A percentile compares a stretch with the other conserved stretches of the same genome.
These are phyloP conservation scores for Ascochyta lentis DNA, from an alignment of 2,329 filamentous ascomycete species.

Conservation along the genomic window DNA sequence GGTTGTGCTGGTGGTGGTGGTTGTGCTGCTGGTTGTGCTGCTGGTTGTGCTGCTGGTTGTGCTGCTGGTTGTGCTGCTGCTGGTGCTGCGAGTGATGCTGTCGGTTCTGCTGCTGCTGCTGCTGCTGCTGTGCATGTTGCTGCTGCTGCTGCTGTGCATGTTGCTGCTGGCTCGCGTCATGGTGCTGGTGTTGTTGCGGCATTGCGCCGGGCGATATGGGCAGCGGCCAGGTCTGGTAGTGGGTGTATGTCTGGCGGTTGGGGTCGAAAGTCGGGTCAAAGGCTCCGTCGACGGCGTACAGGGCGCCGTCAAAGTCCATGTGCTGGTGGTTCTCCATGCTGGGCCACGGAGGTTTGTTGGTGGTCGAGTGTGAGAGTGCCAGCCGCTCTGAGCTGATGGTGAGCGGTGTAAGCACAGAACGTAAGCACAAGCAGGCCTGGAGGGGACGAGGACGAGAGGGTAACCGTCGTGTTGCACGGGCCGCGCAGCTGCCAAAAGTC, in stretches of 20 bases:
- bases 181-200: constrained; percentile 29
- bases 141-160: constrained; percentile 1
- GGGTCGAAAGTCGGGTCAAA: constrained; percentile 50
- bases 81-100: constrained; percentile 25
- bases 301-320: constrained; percentile 46
- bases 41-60: no score
- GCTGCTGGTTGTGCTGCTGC: constrained; percentile 3
- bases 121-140: no score
- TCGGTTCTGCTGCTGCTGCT: constrained; percentile 9
- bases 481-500: constrained; percentile 20
- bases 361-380: constrained; percentile 31
- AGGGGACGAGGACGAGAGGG: constrained; percentile 19
- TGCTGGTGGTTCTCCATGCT: constrained; percentile 53
- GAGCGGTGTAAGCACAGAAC: constrained; percentile 31
- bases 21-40: no score
- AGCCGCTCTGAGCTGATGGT: constrained; percentile 47
- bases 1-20: constrained; percentile 15
- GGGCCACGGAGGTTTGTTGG: constrained; percentile 30
- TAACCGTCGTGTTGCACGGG: constrained; percentile 19
- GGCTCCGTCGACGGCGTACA: constrained; percentile 46
- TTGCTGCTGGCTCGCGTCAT: constrained; percentile 24
- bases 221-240: constrained; percentile 49
- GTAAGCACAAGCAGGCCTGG: constrained; percentile 21
- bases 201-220: constrained; percentile 45
- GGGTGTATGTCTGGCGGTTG: constrained; percentile 40